Evolutionary conservation across 192 early-diverging fungal genomes (phyloP).

Genomic region (Gigaspora rosea): DNA sequence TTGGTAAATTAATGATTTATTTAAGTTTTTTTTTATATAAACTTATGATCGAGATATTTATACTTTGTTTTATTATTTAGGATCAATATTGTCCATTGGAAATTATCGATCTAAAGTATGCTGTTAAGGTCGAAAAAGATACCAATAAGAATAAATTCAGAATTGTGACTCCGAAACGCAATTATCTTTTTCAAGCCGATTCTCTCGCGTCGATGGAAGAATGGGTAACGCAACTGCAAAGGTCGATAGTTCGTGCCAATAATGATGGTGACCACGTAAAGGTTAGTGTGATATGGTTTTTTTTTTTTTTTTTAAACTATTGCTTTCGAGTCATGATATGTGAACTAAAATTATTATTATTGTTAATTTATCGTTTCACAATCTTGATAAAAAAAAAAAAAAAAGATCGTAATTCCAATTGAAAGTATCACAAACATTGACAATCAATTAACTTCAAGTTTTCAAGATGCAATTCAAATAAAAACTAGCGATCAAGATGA

Average conservation of each 20-base stretch:
- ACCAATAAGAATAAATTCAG: conserved; percentile 47
- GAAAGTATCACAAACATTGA: conserved; percentile 56
- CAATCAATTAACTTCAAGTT: conserved; percentile 49
- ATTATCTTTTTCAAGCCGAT: conserved; percentile 61
- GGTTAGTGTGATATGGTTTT: conserved; percentile 4
- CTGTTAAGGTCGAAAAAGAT: conserved; percentile 49
- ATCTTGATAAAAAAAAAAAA: background rate
- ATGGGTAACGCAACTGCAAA: conserved; percentile 62
- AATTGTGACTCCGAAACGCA: conserved; percentile 52
- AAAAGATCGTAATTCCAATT: conserved; percentile 54
- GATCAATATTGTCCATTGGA: conserved; percentile 62
- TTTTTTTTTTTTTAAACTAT: background rate
- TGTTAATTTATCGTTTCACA: background rate
- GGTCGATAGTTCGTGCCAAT: conserved; percentile 58
- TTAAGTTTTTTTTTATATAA: background rate
- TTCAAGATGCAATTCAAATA: conserved; percentile 52
- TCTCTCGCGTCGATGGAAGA: conserved; percentile 52
- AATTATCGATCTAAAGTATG: conserved; percentile 63
- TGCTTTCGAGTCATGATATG: background rate
- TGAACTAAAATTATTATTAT: background rate
- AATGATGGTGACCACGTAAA: conserved; percentile 61
- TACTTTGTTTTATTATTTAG: conserved; percentile 24
- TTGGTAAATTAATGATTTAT: conserved; percentile 36
- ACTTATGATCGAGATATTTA: background rate
- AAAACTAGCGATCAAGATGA: conserved; percentile 55